Conservation (phyloP, 2,329 filamentous ascomycete genomes). For the Aureobasidium uvarum region DNA sequence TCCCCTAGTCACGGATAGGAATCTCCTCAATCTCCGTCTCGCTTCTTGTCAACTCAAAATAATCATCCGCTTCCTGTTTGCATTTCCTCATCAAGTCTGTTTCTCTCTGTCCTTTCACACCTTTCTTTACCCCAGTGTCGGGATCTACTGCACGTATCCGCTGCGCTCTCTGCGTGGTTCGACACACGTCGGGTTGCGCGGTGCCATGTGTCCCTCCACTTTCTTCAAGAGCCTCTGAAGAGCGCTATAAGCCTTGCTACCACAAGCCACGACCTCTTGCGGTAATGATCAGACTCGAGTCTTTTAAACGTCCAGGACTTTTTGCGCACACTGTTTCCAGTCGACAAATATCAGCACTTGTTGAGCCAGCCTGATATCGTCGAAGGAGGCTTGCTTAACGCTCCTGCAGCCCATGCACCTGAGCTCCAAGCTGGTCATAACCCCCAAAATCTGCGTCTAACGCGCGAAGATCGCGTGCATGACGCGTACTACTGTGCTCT, state of each 20-base stretch:
- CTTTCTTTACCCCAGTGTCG: background rate
- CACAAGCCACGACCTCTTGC: background rate
- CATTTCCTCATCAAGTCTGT: background rate
- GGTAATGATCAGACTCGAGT: background rate
- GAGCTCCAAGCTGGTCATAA: slow-evolving; percentile 16
- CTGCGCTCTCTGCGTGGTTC: slow-evolving; percentile 19
- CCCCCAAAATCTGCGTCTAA: slow-evolving; percentile 11
- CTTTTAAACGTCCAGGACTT: background rate
- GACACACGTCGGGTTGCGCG: slow-evolving; percentile 20
- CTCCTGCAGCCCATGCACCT: slow-evolving; percentile 21
- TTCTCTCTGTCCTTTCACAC: background rate
- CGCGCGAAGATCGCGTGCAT: slow-evolving; percentile 25
- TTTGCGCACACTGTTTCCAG: background rate
- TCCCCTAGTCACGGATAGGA: background rate
- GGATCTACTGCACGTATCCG: slow-evolving; percentile 24
- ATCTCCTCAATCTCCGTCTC: slow-evolving; percentile 12
- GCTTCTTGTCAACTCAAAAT: slow-evolving; percentile 1
- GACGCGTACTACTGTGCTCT: slow-evolving; percentile 19
- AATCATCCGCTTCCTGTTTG: background rate
- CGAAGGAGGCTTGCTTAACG: slow-evolving; percentile 18
- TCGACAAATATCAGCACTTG: background rate
- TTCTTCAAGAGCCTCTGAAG: background rate
- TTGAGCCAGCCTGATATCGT: background rate
- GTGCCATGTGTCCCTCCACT: slow-evolving; percentile 18
- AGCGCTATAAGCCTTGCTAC: background rate